These are phyloP conservation scores for Pistacia vera DNA, from an alignment of 345 rosid genomes.

Conservation along the genomic window DNA sequence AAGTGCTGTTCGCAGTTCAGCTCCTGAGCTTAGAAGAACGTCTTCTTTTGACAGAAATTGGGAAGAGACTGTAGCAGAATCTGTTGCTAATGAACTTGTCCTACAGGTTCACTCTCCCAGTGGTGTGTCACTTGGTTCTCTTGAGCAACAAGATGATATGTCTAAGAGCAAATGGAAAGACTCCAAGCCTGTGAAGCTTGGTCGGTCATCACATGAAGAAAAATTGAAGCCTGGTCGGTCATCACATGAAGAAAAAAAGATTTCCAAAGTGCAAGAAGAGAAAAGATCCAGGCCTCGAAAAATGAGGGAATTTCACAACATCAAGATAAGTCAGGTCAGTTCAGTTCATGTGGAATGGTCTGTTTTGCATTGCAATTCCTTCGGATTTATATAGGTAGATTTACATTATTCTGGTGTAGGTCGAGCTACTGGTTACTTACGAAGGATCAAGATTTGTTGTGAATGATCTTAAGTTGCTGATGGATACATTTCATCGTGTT, in stretches of 20 bases:
- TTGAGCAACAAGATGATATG: constrained; percentile 73
- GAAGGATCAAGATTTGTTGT: constrained; percentile 96
- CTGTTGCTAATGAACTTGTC: constrained; percentile 85
- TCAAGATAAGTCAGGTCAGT: constrained; percentile 94
- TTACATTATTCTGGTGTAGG: constrained; percentile 44
- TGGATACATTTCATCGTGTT: constrained; percentile 89
- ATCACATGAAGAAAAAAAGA: constrained; percentile 90
- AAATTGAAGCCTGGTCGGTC: constrained; percentile 80
- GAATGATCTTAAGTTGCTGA: constrained; percentile 90
- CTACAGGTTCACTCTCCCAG: constrained; percentile 60
- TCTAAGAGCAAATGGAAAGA: constrained; percentile 73
- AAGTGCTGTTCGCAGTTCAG: constrained; percentile 45
- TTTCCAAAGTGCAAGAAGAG: constrained; percentile 76
- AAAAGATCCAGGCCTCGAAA: constrained; percentile 88
- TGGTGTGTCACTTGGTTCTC: constrained; percentile 42
- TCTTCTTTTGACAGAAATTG: constrained; percentile 85
- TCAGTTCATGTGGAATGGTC: background rate
- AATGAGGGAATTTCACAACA: constrained; percentile 89
- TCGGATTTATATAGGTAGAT: constrained; percentile 5
- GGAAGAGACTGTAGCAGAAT: constrained; percentile 94
- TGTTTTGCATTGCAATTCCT: background rate
- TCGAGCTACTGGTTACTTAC: constrained; percentile 82
- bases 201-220: constrained; percentile 86
- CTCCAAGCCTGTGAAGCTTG: constrained; percentile 59
- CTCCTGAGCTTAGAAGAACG: constrained; percentile 75